A percentile compares a stretch with the other conserved stretches of the same genome.
Conservation (phyloP, 179 eudicot genomes). For the Actinidia polygama region DNA sequence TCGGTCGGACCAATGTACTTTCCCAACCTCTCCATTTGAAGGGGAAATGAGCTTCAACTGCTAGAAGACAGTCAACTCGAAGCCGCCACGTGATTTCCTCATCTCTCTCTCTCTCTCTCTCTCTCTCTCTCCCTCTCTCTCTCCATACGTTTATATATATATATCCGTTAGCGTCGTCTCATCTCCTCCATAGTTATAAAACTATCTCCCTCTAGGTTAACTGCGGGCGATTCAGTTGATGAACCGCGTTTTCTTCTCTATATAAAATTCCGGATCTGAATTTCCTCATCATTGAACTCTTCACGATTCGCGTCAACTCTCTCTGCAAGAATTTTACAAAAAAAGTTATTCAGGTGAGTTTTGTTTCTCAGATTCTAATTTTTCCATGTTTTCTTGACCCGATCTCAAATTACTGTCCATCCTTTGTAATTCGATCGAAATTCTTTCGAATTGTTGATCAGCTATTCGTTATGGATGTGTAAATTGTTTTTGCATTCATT, state of each 20-base stretch:
- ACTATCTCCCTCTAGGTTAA: neutral
- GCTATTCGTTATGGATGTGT: too few species aligned
- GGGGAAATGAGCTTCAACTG: too few species aligned
- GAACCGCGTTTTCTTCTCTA: constrained; percentile 1
- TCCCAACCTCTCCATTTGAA: too few species aligned
- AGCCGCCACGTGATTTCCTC: neutral
- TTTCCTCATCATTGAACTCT: neutral
- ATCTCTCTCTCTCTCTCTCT: neutral
- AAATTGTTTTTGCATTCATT: too few species aligned
- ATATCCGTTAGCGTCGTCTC: neutral
- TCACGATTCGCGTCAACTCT: neutral
- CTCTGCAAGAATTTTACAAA: neutral
- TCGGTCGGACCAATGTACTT: too few species aligned
- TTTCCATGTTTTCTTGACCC: neutral
- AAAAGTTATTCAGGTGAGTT: neutral
- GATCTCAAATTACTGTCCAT: neutral
- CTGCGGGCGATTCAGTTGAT: neutral
- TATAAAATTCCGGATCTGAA: neutral
- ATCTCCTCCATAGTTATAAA: neutral
- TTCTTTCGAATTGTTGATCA: constrained; percentile 6
- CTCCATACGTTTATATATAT: neutral
- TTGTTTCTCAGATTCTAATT: neutral
- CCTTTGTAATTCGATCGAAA: neutral
- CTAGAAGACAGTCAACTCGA: neutral
- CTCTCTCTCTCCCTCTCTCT: too few species aligned